A percentile compares a stretch with the other conserved stretches of the same genome.
Evolutionary conservation across 768 basidiomycete genomes (phyloP).

Genomic region (Suillus cothurnatus): DNA sequence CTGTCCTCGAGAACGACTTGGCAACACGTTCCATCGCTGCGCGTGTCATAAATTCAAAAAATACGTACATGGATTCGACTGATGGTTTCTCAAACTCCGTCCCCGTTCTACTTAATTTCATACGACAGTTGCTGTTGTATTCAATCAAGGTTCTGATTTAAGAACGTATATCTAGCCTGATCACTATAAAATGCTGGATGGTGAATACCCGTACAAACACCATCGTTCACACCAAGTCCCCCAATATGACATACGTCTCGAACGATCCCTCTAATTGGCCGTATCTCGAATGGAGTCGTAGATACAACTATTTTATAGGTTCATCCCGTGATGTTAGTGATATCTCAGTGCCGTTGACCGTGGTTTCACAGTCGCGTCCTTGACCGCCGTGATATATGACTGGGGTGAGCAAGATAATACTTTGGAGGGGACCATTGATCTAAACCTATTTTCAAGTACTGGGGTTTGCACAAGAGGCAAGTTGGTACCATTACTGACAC

Average conservation of each 20-base stretch:
- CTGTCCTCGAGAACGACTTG: not conserved
- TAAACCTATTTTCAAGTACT: not conserved
- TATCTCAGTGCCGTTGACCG: not conserved
- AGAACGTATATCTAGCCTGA: not conserved
- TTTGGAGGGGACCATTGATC: not conserved
- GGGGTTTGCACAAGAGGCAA: not conserved
- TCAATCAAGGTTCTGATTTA: not conserved
- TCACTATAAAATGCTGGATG: not conserved
- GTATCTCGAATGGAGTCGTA: not conserved
- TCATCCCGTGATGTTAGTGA: not conserved
- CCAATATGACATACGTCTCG: not conserved
- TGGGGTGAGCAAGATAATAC: not conserved
- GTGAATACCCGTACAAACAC: not conserved
- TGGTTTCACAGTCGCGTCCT: not conserved
- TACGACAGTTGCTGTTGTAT: not conserved
- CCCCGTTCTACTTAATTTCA: not conserved
- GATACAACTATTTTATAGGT: conserved; percentile 1
- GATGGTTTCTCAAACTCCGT: not conserved
- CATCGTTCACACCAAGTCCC: not conserved
- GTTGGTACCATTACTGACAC: not conserved
- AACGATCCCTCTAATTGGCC: not conserved
- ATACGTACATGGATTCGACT: not conserved
- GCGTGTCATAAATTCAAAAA: not conserved
- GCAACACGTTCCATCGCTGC: not conserved
- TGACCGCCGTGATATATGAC: not conserved